Evolutionary conservation across 78 protist genomes (phyloP), one percentile per base, ranked within the genome.

Genomic region (Pigoraptor vietnamica): DNA sequence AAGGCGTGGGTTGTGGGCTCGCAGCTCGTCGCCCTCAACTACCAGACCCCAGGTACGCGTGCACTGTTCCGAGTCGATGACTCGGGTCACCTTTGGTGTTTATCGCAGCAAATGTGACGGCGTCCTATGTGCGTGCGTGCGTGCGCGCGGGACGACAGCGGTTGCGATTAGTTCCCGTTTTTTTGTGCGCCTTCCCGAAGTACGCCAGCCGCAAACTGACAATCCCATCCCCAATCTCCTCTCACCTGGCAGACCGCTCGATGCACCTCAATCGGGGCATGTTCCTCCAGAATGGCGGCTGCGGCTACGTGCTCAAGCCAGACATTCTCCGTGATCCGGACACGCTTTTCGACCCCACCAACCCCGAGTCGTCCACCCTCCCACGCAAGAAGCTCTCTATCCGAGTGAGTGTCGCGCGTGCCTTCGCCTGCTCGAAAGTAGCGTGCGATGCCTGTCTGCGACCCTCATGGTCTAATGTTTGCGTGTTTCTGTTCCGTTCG

Each of bases 1-100:
- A 37, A 39, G 40, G 89, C 94, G 2, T 97, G 95, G 95, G 24
- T 23, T 2, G 25, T 87, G 25, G 98, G 98, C 55, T 40, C 87
- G 36, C 97, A 96, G 89, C 2, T 97, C 37, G 96, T 92, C 19
- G 97, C 98, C 34, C 94, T 97, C 36, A 96, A 96, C 92, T 96
- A 94, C 89, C 98, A 96, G 91, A 96, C 97, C 37, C 0, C 23
- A n/a, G n/a, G n/a, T n/a, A n/a, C n/a, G n/a, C n/a, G n/a, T n/a
- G n/a, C n/a, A n/a, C n/a, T n/a, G n/a, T n/a, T n/a, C n/a, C n/a
- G n/a, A n/a, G n/a, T n/a, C n/a, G n/a, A n/a, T n/a, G n/a, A n/a
- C n/a, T n/a, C n/a, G n/a, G n/a, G n/a, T n/a, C n/a, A n/a, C n/a
- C n/a, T n/a, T n/a, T n/a, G n/a, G n/a, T n/a, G n/a, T n/a, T n/a